Conservation (phyloP, 2,329 filamentous ascomycete species). For the Cucurbitaria berberidis region DNA sequence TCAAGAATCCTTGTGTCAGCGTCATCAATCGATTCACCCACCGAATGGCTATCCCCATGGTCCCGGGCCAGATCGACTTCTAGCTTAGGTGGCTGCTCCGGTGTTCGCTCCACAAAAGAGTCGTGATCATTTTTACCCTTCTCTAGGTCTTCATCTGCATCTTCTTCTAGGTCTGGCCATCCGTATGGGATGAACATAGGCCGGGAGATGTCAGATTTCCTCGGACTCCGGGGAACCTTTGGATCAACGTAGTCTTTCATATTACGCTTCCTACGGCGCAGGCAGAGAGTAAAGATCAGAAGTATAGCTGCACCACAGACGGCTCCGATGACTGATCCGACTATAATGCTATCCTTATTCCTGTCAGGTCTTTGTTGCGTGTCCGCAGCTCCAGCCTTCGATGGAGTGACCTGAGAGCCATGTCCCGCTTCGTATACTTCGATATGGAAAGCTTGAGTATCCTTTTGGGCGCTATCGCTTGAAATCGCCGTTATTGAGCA, state of each 20-base stretch:
- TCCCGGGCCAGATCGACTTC: conserved; percentile 40
- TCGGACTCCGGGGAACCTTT: conserved; percentile 28
- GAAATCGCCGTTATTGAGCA: conserved; percentile 54
- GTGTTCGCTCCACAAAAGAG: conserved; percentile 19
- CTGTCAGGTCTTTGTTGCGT: conserved; percentile 4
- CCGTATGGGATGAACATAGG: conserved; percentile 46
- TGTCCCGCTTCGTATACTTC: conserved; percentile 27
- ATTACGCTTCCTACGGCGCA: conserved; percentile 31
- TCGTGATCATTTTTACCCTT: conserved; percentile 40
- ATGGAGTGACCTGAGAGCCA: background rate
- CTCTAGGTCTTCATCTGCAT: conserved; percentile 42
- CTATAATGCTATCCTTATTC: conserved; percentile 29
- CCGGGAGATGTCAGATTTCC: conserved; percentile 49
- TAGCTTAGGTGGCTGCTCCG: conserved; percentile 50
- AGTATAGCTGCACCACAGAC: conserved; percentile 38
- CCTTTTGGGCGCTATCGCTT: conserved; percentile 32
- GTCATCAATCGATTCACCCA: conserved; percentile 49
- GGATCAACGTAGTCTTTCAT: conserved; percentile 26
- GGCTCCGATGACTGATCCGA: conserved; percentile 42
- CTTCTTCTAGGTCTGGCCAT: conserved; percentile 28
- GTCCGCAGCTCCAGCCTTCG: background rate
- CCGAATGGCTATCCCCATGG: conserved; percentile 41
- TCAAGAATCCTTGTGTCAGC: conserved; percentile 47
- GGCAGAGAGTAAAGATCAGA: conserved; percentile 23
- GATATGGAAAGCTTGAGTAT: conserved; percentile 56